These are phyloP conservation scores for Grigorovia humatica DNA, from an alignment of 805 yeast genomes.

Conservation along the genomic window DNA sequence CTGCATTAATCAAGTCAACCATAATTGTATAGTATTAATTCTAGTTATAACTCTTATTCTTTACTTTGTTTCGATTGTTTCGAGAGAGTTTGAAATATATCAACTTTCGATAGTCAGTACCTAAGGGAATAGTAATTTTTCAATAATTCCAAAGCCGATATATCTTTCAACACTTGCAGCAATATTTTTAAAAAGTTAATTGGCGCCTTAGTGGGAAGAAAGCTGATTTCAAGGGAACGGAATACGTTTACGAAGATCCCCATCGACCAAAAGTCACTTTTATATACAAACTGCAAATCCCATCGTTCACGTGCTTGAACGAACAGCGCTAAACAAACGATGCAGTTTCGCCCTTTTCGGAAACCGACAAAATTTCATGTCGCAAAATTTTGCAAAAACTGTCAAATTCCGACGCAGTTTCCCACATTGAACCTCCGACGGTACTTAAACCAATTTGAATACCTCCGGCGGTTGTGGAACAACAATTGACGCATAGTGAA, in stretches of 20 bases:
- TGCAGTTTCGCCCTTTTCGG: background rate
- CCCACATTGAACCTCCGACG: constrained; percentile 10
- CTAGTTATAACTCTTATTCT: background rate
- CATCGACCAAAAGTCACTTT: background rate
- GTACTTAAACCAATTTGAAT: constrained; percentile 14
- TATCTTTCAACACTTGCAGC: too few species aligned
- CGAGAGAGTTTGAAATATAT: background rate
- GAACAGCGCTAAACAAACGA: background rate
- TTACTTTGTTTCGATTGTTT: too few species aligned
- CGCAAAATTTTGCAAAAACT: background rate
- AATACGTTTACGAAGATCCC: background rate
- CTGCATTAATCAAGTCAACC: constrained; percentile 18
- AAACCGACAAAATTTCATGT: background rate
- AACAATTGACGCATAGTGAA: constrained; percentile 12
- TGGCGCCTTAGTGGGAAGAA: too few species aligned
- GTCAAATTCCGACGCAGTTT: background rate
- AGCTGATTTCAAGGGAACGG: too few species aligned
- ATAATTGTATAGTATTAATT: too few species aligned
- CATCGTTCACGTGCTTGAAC: background rate
- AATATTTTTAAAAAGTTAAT: too few species aligned
- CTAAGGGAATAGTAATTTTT: too few species aligned
- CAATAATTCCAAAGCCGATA: too few species aligned
- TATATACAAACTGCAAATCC: background rate
- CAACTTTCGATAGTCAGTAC: too few species aligned
- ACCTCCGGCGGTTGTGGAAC: constrained; percentile 16